A percentile compares a stretch with the other conserved stretches of the same genome.
phyloP scores from a whole-genome alignment of 2,329 filamentous ascomycete genomes.

The Aspergillus unguis region DNA sequence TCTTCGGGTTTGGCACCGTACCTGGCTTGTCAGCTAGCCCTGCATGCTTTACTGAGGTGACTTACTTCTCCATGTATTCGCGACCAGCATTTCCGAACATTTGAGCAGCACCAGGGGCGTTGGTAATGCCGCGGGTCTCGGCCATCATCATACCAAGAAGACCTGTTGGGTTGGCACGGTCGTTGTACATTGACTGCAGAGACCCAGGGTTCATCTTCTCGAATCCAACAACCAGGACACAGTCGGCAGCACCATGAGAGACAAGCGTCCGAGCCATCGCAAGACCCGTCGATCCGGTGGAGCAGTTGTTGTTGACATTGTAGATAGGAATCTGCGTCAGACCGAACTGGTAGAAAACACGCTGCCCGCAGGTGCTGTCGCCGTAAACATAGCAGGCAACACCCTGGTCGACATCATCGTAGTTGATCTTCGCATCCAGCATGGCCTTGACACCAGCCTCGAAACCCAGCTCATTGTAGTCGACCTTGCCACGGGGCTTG shows the following conservation, averaged over 20 bases:
- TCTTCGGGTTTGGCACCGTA: conserved; percentile 79
- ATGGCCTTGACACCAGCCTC: conserved; percentile 88
- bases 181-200: conserved; percentile 78
- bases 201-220: conserved; percentile 98
- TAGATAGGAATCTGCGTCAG: conserved; percentile 95
- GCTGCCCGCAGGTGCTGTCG: conserved; percentile 90
- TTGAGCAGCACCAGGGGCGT: conserved; percentile 82
- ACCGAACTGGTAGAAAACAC: conserved; percentile 98
- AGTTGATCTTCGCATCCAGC: conserved; percentile 74
- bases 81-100: conserved; percentile 92
- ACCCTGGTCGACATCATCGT: conserved; percentile 92
- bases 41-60: background rate
- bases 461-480: conserved; percentile 92
- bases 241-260: conserved; percentile 75
- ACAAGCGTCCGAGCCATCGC: conserved; percentile 80
- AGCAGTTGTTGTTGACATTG: conserved; percentile 99
- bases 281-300: conserved; percentile 87
- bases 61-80: conserved; percentile 91
- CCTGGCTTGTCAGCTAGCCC: conserved; percentile 40
- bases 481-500: conserved; percentile 89
- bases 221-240: conserved; percentile 87
- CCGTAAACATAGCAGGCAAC: conserved; percentile 98
- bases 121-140: conserved; percentile 73
- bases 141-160: conserved; percentile 75
- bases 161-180: conserved; percentile 74